Percentiles rank a stretch among this genome's conserved stretches.
These are phyloP conservation scores for Dipodascus geniculatus DNA, from an alignment of 805 yeast species.

Conservation along the genomic window DNA sequence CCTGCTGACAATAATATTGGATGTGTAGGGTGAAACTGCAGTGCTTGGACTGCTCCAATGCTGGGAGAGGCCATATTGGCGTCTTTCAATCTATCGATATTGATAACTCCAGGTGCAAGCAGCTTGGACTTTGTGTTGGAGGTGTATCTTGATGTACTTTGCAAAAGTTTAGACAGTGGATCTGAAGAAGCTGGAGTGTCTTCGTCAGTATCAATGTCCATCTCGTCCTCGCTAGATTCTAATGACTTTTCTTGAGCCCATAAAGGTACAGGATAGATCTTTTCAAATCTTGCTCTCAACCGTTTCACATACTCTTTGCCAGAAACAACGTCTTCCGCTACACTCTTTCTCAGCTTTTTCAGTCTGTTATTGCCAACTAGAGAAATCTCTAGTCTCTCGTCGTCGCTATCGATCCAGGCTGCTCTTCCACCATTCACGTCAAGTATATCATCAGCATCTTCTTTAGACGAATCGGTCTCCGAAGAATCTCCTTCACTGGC, in stretches of 20 bases:
- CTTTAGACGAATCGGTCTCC: constrained; percentile 27
- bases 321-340: constrained; percentile 38
- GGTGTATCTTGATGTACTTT: constrained; percentile 20
- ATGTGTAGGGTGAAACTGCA: constrained; percentile 74
- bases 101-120: constrained; percentile 57
- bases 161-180: constrained; percentile 25
- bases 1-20: constrained; percentile 88
- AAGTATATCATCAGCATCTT: constrained; percentile 23
- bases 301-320: constrained; percentile 54
- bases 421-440: constrained; percentile 27
- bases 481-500: constrained; percentile 26
- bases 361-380: constrained; percentile 46
- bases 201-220: constrained; percentile 17
- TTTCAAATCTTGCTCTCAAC: constrained; percentile 58
- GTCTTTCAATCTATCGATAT: constrained; percentile 75
- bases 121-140: constrained; percentile 34
- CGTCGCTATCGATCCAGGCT: constrained; percentile 89
- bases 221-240: constrained; percentile 20
- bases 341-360: constrained; percentile 58
- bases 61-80: constrained; percentile 65
- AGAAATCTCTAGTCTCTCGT: constrained; percentile 58
- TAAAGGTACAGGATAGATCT: constrained; percentile 69
- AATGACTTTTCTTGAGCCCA: constrained; percentile 47
- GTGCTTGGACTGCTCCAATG: constrained; percentile 69
- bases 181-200: constrained; percentile 24